A percentile compares a stretch with the other conserved stretches of the same genome.
Conservation (phyloP, 768 basidiomycete genomes). For the Psilocybe azurescens region DNA sequence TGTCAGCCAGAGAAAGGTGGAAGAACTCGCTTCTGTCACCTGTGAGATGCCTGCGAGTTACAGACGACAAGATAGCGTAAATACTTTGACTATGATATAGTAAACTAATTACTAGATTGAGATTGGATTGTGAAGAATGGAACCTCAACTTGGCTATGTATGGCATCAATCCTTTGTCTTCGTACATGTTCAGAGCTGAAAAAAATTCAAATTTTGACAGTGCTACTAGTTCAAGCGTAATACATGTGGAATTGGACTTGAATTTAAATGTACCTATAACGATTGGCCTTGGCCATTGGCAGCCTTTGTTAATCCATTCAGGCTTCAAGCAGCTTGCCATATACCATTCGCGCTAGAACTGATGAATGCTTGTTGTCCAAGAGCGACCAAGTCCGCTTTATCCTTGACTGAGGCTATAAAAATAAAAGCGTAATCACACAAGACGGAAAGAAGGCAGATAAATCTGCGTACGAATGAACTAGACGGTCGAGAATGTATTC, state of each 20-base stretch:
- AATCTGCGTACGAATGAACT: slow-evolving; percentile 7
- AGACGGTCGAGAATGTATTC: neutral
- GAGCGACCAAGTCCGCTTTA: slow-evolving; percentile 5
- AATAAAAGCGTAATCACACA: neutral
- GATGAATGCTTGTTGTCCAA: slow-evolving; percentile 7
- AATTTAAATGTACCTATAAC: neutral
- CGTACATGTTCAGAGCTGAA: neutral
- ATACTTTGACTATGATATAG: neutral
- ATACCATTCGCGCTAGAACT: slow-evolving; percentile 1
- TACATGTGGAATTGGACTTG: neutral
- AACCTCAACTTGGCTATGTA: neutral
- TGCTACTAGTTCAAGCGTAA: neutral
- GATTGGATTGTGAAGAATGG: neutral
- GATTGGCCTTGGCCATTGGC: neutral
- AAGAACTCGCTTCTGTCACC: neutral
- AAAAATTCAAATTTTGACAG: neutral
- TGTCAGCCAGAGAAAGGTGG: neutral
- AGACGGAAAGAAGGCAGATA: neutral
- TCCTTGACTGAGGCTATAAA: neutral
- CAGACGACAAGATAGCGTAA: slow-evolving; percentile 1
- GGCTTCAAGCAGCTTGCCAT: slow-evolving; percentile 2
- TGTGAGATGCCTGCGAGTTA: neutral
- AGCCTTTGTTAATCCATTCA: neutral
- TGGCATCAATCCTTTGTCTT: neutral
- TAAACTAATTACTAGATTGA: neutral